Percentiles rank a stretch among this genome's conserved stretches.
Conservation (phyloP, 441 rosid genomes). For the Populus hybrid region DNA sequence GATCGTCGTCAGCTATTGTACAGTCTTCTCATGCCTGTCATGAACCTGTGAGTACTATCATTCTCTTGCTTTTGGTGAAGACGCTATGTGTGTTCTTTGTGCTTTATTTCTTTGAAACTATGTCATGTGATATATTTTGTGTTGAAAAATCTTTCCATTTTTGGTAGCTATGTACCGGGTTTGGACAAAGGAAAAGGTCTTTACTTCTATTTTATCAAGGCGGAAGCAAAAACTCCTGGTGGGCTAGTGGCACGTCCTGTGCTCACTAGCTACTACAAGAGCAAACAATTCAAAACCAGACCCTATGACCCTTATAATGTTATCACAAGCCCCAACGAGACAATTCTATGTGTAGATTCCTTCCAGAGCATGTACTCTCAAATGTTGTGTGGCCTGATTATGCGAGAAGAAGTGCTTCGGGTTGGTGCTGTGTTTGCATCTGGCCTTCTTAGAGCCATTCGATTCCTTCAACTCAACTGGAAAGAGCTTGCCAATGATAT, state of each 20-base stretch:
- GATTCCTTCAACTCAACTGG: slow-evolving; percentile 85
- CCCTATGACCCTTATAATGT: slow-evolving; percentile 82
- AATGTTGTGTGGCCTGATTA: slow-evolving; percentile 82
- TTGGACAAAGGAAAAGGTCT: slow-evolving; percentile 88
- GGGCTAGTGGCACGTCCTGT: slow-evolving; percentile 90
- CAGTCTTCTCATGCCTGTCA: slow-evolving; percentile 97
- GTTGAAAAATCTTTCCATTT: background rate
- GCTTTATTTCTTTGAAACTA: no score
- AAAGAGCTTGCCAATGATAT: slow-evolving; percentile 55
- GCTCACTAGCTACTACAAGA: slow-evolving; percentile 88
- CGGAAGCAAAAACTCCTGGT: slow-evolving; percentile 82
- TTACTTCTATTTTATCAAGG: slow-evolving; percentile 77
- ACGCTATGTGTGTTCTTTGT: no score
- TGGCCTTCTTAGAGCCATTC: slow-evolving; percentile 80
- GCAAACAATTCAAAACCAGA: slow-evolving; percentile 76
- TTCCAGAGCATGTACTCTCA: slow-evolving; percentile 93
- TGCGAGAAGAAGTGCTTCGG: slow-evolving; percentile 71
- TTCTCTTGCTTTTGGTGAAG: background rate
- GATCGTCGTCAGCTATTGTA: slow-evolving; percentile 87
- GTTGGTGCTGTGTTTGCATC: slow-evolving; percentile 93
- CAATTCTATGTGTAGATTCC: slow-evolving; percentile 82
- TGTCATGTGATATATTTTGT: background rate
- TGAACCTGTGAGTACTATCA: slow-evolving; percentile 69
- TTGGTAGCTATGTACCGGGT: slow-evolving; percentile 65
- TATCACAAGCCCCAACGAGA: slow-evolving; percentile 93